Evolutionary conservation across 2,329 filamentous ascomycete genomes (phyloP).

Genomic region (Cladosporium colombiae): DNA sequence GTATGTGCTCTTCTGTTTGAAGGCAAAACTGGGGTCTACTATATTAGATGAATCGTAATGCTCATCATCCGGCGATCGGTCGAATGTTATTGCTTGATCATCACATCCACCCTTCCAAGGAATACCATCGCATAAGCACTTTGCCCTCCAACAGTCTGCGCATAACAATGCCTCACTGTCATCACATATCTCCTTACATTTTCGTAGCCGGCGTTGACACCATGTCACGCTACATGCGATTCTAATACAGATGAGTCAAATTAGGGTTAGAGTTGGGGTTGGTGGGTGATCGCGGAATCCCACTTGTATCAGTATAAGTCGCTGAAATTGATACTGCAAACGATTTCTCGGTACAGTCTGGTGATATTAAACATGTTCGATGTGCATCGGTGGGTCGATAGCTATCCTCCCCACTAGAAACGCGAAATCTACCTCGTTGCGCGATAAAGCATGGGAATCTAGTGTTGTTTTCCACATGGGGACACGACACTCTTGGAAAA

Average conservation of each 20-base stretch:
- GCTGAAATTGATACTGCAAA: not conserved
- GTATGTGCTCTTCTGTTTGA: not conserved
- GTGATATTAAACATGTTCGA: not conserved
- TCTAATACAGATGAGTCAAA: too few species aligned
- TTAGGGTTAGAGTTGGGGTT: not conserved
- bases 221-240: not conserved
- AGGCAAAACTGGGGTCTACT: not conserved
- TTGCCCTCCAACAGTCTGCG: not conserved
- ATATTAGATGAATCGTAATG: not conserved
- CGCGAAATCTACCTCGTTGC: too few species aligned
- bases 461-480: too few species aligned
- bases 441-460: too few species aligned
- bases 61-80: not conserved
- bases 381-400: not conserved
- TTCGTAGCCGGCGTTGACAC: not conserved
- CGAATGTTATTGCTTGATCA: not conserved
- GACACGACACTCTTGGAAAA: too few species aligned
- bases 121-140: not conserved
- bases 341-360: not conserved
- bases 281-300: not conserved
- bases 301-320: not conserved
- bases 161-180: not conserved
- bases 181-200: not conserved
- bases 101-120: not conserved
- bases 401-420: too few species aligned